Conservation (phyloP, 768 basidiomycete genomes). For the Holtermannia corniformis region DNA sequence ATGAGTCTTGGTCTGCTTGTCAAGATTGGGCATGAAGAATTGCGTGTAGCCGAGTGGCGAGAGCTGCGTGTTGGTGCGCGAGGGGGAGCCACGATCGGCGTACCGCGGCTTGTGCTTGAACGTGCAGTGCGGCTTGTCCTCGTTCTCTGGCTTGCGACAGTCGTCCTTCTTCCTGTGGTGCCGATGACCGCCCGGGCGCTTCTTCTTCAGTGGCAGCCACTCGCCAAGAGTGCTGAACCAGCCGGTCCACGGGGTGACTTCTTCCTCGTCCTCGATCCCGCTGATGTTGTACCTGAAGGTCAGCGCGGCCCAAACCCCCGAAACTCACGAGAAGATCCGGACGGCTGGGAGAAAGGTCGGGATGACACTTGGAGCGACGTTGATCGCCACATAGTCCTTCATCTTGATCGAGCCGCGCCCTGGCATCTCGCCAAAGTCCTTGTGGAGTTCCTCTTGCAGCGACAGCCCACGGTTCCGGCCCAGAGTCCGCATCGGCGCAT, state of each 20-base stretch:
- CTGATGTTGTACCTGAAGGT: slow-evolving; percentile 54
- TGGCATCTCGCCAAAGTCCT: slow-evolving; percentile 59
- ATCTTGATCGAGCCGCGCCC: slow-evolving; percentile 47
- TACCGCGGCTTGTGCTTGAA: slow-evolving; percentile 48
- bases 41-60: slow-evolving; percentile 77
- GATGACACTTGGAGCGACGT: slow-evolving; percentile 70
- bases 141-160: slow-evolving; percentile 35
- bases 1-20: slow-evolving; percentile 46
- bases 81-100: slow-evolving; percentile 53
- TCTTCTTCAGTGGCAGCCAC: slow-evolving; percentile 43
- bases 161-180: slow-evolving; percentile 35
- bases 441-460: slow-evolving; percentile 48
- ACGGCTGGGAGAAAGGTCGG: slow-evolving; percentile 81
- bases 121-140: slow-evolving; percentile 39
- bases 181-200: slow-evolving; percentile 57
- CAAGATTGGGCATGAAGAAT: slow-evolving; percentile 57
- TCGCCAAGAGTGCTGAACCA: neutral
- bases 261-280: slow-evolving; percentile 23
- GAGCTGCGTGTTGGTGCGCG: slow-evolving; percentile 59
- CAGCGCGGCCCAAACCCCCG: neutral
- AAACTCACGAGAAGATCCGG: slow-evolving; percentile 57
- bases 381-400: slow-evolving; percentile 64
- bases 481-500: slow-evolving; percentile 3
- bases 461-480: slow-evolving; percentile 44
- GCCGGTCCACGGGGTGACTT: no score